Percentiles rank a stretch among this genome's conserved stretches.
Evolutionary conservation across 352 stramenopile genomes (phyloP).

Genomic region (Phytophthora chlamydospora): DNA sequence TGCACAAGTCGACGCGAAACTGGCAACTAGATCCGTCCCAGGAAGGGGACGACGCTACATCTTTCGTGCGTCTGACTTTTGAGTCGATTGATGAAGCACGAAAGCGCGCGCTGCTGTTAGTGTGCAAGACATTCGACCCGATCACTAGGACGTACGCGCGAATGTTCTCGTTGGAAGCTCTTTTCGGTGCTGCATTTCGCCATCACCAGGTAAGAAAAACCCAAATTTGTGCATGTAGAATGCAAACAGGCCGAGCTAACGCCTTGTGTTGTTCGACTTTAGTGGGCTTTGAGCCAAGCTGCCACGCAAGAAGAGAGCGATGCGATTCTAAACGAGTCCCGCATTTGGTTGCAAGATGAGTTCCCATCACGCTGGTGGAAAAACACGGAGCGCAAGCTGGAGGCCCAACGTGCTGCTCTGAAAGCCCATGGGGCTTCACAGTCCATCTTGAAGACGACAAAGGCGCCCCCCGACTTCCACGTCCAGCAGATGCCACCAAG

Average conservation of each 20-base stretch:
- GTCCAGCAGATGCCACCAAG: constrained; percentile 31
- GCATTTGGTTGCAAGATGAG: constrained; percentile 48
- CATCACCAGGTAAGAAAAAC: constrained; percentile 57
- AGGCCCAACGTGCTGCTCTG: background rate
- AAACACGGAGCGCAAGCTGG: constrained; percentile 31
- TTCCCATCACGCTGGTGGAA: constrained; percentile 65
- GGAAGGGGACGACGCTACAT: constrained; percentile 38
- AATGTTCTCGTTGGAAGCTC: constrained; percentile 66
- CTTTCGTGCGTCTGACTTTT: constrained; percentile 77
- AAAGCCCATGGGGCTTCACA: constrained; percentile 6
- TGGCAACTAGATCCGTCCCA: constrained; percentile 37
- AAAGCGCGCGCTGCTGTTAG: constrained; percentile 64
- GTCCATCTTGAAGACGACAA: constrained; percentile 7
- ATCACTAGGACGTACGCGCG: constrained; percentile 58
- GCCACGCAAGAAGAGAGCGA: constrained; percentile 38
- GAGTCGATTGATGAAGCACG: constrained; percentile 72
- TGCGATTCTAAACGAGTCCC: constrained; percentile 37
- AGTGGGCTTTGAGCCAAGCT: constrained; percentile 63
- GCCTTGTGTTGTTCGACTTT: constrained; percentile 11
- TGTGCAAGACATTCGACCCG: constrained; percentile 82
- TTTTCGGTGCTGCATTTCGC: constrained; percentile 53
- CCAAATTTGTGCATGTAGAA: background rate
- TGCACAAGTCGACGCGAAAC: constrained; percentile 30
- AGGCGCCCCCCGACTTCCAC: constrained; percentile 14
- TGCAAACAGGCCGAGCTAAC: background rate